Percentiles rank a stretch among this genome's conserved stretches.
These are phyloP conservation scores for Fistulifera solaris DNA, from an alignment of 108 stramenopile genomes.

Conservation along the genomic window DNA sequence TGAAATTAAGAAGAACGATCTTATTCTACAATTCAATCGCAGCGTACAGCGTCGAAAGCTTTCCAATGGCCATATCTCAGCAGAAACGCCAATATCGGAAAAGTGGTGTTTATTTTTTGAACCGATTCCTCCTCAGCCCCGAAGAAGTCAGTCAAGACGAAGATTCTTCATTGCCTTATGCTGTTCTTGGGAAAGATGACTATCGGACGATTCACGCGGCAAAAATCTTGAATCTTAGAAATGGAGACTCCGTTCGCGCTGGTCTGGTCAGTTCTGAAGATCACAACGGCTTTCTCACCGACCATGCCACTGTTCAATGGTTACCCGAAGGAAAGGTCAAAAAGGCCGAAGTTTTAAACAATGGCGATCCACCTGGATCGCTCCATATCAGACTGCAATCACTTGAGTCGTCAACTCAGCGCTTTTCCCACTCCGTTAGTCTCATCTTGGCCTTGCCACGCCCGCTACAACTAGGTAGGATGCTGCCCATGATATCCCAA, in stretches of 20 bases:
- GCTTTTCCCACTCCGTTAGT: constrained; percentile 29
- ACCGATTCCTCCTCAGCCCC: constrained; percentile 65
- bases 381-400: constrained; percentile 33
- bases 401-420: constrained; percentile 13
- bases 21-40: too few relatives aligned
- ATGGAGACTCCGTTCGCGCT: constrained; percentile 66
- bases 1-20: too few relatives aligned
- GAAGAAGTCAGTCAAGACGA: constrained; percentile 27
- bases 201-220: constrained; percentile 80
- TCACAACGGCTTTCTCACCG: constrained; percentile 35
- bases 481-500: constrained; percentile 84
- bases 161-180: constrained; percentile 19
- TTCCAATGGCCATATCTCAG: too few relatives aligned
- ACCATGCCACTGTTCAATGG: constrained; percentile 66
- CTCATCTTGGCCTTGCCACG: constrained; percentile 85
- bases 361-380: constrained; percentile 73
- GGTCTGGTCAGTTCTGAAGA: constrained; percentile 41
- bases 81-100: too few relatives aligned
- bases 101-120: constrained; percentile 25
- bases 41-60: too few relatives aligned
- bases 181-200: constrained; percentile 56
- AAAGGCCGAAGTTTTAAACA: constrained; percentile 47
- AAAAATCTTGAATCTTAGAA: constrained; percentile 52
- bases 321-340: constrained; percentile 74
- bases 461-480: constrained; percentile 75